Percentiles rank a stretch among this genome's conserved stretches.
phyloP scores from a whole-genome alignment of 441 rosid genomes.

The Corymbia citriodora region DNA sequence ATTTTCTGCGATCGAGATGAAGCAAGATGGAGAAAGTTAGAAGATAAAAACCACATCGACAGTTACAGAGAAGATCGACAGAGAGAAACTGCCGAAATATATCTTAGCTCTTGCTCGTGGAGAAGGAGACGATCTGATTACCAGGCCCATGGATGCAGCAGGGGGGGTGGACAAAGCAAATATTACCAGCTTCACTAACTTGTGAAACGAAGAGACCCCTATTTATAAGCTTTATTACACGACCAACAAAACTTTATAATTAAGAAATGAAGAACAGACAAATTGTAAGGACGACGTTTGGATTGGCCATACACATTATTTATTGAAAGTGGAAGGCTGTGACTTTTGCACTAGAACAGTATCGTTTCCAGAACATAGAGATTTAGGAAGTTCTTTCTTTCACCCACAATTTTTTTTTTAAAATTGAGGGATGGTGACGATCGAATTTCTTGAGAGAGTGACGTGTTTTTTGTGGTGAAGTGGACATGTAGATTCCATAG shows the following conservation, averaged over 20 bases:
- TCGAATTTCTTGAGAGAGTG: background rate
- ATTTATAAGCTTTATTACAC: background rate
- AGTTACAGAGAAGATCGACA: background rate
- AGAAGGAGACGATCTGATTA: background rate
- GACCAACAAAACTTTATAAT: background rate
- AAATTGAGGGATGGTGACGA: background rate
- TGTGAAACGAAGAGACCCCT: background rate
- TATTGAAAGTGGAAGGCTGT: background rate
- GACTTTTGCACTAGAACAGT: background rate
- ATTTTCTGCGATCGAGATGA: background rate
- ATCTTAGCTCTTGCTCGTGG: background rate
- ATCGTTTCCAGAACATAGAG: background rate
- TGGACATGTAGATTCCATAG: background rate
- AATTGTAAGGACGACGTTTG: background rate
- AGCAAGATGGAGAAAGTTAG: background rate
- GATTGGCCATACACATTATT: background rate
- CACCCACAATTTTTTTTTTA: fast-evolving
- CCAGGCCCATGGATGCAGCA: background rate
- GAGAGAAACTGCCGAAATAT: background rate
- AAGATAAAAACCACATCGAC: background rate
- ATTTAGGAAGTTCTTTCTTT: background rate
- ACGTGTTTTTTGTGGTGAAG: background rate
- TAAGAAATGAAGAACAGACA: background rate
- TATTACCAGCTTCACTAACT: background rate
- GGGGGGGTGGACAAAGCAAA: background rate